phyloP scores from a whole-genome alignment of 2,329 filamentous ascomycete genomes.

The Colletotrichum tanaceti region DNA sequence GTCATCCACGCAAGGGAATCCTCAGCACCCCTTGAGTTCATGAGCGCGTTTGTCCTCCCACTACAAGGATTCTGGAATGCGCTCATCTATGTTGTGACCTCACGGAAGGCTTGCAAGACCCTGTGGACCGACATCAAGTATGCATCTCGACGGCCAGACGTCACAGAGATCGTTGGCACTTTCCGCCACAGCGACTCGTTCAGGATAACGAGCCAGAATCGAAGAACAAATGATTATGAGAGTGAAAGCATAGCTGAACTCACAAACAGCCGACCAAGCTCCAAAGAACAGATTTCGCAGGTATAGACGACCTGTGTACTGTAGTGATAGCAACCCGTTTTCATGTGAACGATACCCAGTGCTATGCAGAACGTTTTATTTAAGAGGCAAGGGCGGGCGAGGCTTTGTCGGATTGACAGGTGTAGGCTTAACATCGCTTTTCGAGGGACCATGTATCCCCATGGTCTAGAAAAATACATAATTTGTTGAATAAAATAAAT shows the following conservation, averaged over 20 bases:
- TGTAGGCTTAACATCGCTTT: neutral
- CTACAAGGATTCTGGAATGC: slow-evolving; percentile 89
- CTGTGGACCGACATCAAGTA: slow-evolving; percentile 54
- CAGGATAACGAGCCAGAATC: slow-evolving; percentile 45
- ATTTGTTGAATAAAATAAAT: neutral
- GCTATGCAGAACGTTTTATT: slow-evolving; percentile 2
- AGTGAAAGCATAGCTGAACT: slow-evolving; percentile 65
- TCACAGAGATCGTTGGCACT: slow-evolving; percentile 51
- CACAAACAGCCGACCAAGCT: slow-evolving; percentile 53
- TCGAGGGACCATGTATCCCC: neutral
- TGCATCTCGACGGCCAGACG: slow-evolving; percentile 45
- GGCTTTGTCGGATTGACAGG: neutral
- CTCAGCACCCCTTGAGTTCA: slow-evolving; percentile 72
- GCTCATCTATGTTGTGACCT: slow-evolving; percentile 79
- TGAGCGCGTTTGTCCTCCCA: slow-evolving; percentile 79
- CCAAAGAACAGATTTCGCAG: slow-evolving; percentile 47
- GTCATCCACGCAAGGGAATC: slow-evolving; percentile 66
- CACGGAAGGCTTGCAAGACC: slow-evolving; percentile 70
- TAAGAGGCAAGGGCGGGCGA: neutral
- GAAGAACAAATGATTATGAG: slow-evolving; percentile 52
- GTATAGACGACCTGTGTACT: slow-evolving; percentile 4
- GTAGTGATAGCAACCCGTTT: slow-evolving; percentile 4
- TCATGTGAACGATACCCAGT: slow-evolving; percentile 29
- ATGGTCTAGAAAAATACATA: too few relatives aligned
- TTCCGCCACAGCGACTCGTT: slow-evolving; percentile 48